Base-by-base conservation (phyloP, 1,139 yeast genomes). In the Zhuliangozyma blackwelliae region DNA sequence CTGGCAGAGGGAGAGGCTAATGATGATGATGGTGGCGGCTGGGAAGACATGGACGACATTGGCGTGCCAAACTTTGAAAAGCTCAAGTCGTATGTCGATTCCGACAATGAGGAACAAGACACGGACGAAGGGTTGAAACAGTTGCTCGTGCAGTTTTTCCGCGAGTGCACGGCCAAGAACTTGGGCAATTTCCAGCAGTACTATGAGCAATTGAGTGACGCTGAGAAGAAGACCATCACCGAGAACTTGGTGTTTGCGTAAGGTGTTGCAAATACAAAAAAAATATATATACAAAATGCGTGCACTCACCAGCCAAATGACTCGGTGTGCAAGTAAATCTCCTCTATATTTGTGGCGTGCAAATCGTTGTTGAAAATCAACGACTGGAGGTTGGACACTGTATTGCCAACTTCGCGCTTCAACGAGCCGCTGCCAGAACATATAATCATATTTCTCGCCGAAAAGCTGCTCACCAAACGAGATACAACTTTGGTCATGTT, bases 41-140 rank as follows among this genome's bases (percentile, higher is more conserved):
- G 96, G 94, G 96, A 88, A 53, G 95, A 87, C 51, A 63, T 84
- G 49, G 90, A 83, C 10, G 81, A 73, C 40, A 59, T 75, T 31
- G 86, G 81, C 1, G 79, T 75, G 1, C 75, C 84, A 2, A 72
- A 76, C 31, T 80, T 67, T 50, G 82, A 77, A 16, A 79, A 77
- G 46, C 57, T 82, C 40, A 72, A 74, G 47, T 67, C 75, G 13
- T 77, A 75, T 43, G 73, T 69, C 6, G 73, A 66, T 21, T 62
- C 72, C 0, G 80, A 75, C 40, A 71, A 64, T 26, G 73, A 68
- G 36, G 66, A 57, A 16, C 53, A 57, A 4, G 61, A 63, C 3
- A 65, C 63, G 21, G 27, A 25, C 38, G 74, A 66, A 27, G 70
- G 67, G 16, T 58, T 75, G 37, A 65, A 69, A 40, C 63, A 68